These are phyloP conservation scores for Sophora flavescens DNA, from an alignment of 306 rosid genomes.

Conservation along the genomic window DNA sequence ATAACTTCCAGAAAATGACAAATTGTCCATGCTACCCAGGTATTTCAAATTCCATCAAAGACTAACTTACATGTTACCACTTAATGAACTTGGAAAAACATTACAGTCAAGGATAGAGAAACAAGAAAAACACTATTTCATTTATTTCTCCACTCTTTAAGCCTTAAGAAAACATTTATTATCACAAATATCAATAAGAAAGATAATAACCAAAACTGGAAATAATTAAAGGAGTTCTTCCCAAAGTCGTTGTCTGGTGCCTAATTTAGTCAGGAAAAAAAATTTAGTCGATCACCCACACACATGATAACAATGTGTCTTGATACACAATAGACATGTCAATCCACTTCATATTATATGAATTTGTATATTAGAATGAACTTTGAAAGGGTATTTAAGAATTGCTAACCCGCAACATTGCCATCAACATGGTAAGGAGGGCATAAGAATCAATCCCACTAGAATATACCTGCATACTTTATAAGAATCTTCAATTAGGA, in stretches of 20 bases:
- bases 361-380: constrained; percentile 21
- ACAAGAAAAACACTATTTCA: neutral
- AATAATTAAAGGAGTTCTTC: constrained; percentile 88
- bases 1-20: too few relatives aligned
- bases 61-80: too few relatives aligned
- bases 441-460: constrained; percentile 98
- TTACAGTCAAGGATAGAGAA: constrained; percentile 10
- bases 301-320: constrained; percentile 5
- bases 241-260: constrained; percentile 96
- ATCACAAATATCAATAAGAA: constrained; percentile 18
- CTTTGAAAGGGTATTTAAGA: constrained; percentile 33
- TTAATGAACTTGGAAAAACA: too few relatives aligned
- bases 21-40: too few relatives aligned
- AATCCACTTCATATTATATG: too few relatives aligned
- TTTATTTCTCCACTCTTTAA: constrained; percentile 21
- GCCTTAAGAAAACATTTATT: too few relatives aligned
- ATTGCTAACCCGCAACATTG: constrained; percentile 84
- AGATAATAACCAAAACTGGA: constrained; percentile 72
- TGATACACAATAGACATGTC: too few relatives aligned
- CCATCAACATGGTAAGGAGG: constrained; percentile 91
- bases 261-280: constrained; percentile 55
- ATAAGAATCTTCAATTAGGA: constrained; percentile 51
- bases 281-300: constrained; percentile 46
- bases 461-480: constrained; percentile 81
- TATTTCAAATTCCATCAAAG: constrained; percentile 10